These are phyloP conservation scores for Bruguiera gymnorhiza DNA, from an alignment of 345 rosid genomes.

Conservation along the genomic window DNA sequence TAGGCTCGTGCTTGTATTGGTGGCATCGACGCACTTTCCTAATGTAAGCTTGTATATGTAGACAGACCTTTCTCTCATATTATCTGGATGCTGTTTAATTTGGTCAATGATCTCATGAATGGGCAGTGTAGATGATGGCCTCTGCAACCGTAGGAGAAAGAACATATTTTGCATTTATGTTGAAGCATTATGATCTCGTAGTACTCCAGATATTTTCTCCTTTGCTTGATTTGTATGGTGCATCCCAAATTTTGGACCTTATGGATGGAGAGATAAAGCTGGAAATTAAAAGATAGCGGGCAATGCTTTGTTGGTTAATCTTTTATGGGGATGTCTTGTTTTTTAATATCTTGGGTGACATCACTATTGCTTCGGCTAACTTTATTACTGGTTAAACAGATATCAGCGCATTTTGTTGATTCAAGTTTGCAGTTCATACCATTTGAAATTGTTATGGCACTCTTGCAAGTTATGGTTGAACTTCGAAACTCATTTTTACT, in stretches of 20 bases:
- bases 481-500: neutral
- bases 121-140: no score
- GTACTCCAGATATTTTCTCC: no score
- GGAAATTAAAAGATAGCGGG: neutral
- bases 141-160: no score
- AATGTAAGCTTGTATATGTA: constrained; percentile 42
- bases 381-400: neutral
- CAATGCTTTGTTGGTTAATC: neutral
- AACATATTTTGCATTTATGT: neutral
- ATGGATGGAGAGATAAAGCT: neutral
- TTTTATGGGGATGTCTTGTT: no score
- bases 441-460: neutral
- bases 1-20: constrained; percentile 80
- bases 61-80: neutral
- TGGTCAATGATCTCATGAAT: no score
- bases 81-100: neutral
- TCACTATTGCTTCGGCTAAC: no score
- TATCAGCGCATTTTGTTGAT: neutral
- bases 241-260: neutral
- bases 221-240: neutral
- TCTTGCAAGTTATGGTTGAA: neutral
- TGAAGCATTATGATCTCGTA: neutral
- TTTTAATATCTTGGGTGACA: no score
- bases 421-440: neutral
- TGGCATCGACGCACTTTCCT: constrained; percentile 76